These are phyloP conservation scores for Acacia concinna DNA, from an alignment of 331 rosid species.

Conservation along the genomic window DNA sequence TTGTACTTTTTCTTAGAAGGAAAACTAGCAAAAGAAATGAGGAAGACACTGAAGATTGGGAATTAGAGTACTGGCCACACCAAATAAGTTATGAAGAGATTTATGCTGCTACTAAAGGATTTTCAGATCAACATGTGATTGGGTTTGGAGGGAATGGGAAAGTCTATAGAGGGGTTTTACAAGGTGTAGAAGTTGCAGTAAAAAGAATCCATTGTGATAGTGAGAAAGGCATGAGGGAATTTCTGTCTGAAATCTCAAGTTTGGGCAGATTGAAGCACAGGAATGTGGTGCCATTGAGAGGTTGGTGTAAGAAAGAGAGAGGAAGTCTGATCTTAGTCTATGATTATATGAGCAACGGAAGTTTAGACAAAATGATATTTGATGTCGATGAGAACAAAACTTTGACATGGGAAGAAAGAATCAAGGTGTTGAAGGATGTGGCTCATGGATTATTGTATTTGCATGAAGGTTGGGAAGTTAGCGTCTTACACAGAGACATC, in stretches of 20 bases:
- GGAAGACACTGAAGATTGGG: conserved; percentile 59
- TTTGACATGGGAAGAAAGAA: conserved; percentile 49
- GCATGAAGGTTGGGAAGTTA: conserved; percentile 71
- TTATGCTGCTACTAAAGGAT: conserved; percentile 49
- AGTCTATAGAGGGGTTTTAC: conserved; percentile 55
- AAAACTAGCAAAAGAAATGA: conserved; percentile 34
- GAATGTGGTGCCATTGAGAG: conserved; percentile 59
- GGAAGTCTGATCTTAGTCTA: conserved; percentile 56
- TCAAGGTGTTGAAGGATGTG: conserved; percentile 54
- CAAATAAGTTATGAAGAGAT: conserved; percentile 52
- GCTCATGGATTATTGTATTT: conserved; percentile 57
- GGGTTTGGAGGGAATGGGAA: conserved; percentile 63
- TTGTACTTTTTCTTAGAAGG: conserved; percentile 27
- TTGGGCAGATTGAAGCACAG: conserved; percentile 66
- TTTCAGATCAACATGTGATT: conserved; percentile 55
- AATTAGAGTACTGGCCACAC: conserved; percentile 68
- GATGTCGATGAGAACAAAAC: conserved; percentile 30
- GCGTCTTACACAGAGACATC: conserved; percentile 65
- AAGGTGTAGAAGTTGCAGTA: conserved; percentile 50
- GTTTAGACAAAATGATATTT: conserved; percentile 57
- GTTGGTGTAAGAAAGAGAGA: conserved; percentile 68
- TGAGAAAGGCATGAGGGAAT: conserved; percentile 52
- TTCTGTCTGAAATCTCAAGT: conserved; percentile 63
- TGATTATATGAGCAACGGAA: conserved; percentile 67
- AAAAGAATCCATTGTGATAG: conserved; percentile 47